A percentile compares a stretch with the other conserved stretches of the same genome.
These are phyloP conservation scores for Scytalidium lignicola DNA, from an alignment of 2,329 filamentous ascomycete genomes.

Conservation along the genomic window DNA sequence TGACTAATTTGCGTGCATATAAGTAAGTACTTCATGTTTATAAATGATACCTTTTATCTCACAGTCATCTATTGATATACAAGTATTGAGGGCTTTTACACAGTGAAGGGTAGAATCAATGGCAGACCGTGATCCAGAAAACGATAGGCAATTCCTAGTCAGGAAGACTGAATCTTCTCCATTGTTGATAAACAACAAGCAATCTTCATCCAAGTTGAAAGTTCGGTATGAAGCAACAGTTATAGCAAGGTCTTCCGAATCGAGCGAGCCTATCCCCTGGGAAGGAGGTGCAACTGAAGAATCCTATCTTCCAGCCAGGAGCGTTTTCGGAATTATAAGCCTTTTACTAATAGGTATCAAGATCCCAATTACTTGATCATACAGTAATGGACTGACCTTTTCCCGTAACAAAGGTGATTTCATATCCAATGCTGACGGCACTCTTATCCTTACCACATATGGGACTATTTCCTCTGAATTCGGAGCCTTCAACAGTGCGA, in stretches of 20 bases:
- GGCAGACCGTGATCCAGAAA: not conserved
- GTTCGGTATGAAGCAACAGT: not conserved
- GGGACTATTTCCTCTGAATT: conserved; percentile 58
- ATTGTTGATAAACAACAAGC: not conserved
- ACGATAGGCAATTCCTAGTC: not conserved
- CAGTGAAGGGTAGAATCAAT: not conserved
- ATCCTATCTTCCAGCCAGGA: not conserved
- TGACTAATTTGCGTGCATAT: too few species aligned
- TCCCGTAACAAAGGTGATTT: conserved; percentile 58
- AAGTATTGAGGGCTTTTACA: too few species aligned
- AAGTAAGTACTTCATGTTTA: too few species aligned
- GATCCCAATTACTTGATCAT: too few species aligned
- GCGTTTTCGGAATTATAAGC: conserved; percentile 13
- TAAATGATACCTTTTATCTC: too few species aligned
- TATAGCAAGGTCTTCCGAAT: not conserved
- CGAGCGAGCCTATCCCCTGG: not conserved
- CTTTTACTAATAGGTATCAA: conserved; percentile 19
- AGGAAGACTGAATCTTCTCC: not conserved
- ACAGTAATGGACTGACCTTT: too few species aligned
- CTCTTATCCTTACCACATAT: conserved; percentile 62
- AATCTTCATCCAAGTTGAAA: not conserved
- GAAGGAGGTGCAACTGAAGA: not conserved
- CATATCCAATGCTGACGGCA: conserved; percentile 58
- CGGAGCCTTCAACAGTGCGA: conserved; percentile 48
- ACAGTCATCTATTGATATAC: too few species aligned